Percentiles rank a stretch among this genome's conserved stretches.
Conservation (phyloP, 495 filamentous ascomycete genomes). For the Aspergillus sclerotioniger region DNA sequence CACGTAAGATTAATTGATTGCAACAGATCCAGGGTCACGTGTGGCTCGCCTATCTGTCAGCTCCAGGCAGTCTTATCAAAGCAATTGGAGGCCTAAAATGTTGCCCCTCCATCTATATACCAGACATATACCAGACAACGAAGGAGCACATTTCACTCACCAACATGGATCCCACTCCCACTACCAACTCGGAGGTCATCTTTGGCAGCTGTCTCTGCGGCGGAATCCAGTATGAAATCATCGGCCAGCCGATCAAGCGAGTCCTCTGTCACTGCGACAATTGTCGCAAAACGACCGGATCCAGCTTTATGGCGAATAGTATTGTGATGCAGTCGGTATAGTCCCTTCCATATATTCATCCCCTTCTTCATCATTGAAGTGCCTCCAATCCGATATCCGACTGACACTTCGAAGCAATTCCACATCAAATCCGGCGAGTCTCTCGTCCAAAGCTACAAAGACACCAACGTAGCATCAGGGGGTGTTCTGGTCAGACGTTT, state of each 20-base stretch:
- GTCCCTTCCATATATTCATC: too few species aligned
- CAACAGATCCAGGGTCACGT: too few species aligned
- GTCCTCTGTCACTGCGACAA: conserved; percentile 17
- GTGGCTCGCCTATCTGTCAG: too few species aligned
- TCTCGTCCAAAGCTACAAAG: background rate
- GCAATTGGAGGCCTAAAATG: too few species aligned
- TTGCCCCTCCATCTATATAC: too few species aligned
- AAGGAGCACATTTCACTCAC: too few species aligned
- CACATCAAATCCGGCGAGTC: background rate
- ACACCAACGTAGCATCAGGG: background rate
- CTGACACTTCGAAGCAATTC: background rate
- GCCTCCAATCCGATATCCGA: background rate
- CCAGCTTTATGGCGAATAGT: conserved; percentile 14
- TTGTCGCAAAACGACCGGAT: conserved; percentile 16
- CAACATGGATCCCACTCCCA: background rate
- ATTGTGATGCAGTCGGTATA: background rate
- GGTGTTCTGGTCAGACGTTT: background rate
- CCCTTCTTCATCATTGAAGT: background rate
- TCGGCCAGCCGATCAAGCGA: background rate
- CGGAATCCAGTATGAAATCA: conserved; percentile 10
- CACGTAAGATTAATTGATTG: too few species aligned
- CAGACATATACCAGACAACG: background rate
- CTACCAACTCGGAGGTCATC: too few species aligned
- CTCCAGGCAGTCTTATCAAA: too few species aligned
- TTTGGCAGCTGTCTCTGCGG: conserved; percentile 11